Conservation (phyloP, 441 rosid genomes). For the Erodium texanum region DNA sequence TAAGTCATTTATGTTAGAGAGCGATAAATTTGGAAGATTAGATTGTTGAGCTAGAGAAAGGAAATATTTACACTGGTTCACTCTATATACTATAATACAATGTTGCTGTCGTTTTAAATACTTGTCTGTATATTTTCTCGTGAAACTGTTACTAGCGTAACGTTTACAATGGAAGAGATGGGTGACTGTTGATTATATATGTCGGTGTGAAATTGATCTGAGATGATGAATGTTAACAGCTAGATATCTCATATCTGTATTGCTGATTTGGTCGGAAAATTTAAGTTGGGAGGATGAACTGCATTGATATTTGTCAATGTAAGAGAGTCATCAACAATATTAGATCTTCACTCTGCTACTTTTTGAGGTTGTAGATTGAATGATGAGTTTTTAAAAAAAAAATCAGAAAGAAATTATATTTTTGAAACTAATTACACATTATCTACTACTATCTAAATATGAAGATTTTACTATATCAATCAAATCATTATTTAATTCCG, state of each 20-base stretch:
- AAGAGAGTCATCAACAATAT: too few relatives aligned
- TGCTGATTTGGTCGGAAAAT: conserved; percentile 2
- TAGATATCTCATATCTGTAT: not conserved
- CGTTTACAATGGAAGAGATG: not conserved
- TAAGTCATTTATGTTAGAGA: not conserved
- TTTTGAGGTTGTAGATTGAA: too few relatives aligned
- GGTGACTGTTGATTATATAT: not conserved
- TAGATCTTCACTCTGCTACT: too few relatives aligned
- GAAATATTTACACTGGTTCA: not conserved
- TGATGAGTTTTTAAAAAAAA: too few relatives aligned
- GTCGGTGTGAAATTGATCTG: not conserved
- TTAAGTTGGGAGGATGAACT: not conserved
- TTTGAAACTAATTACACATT: too few relatives aligned
- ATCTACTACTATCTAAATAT: too few relatives aligned
- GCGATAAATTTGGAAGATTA: not conserved
- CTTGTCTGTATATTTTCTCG: not conserved
- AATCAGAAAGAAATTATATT: too few relatives aligned
- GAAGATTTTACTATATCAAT: too few relatives aligned
- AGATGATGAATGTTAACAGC: not conserved
- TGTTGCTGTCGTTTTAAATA: not conserved
- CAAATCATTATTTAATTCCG: too few relatives aligned
- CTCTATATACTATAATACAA: not conserved
- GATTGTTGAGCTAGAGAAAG: not conserved
- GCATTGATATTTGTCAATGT: not conserved
- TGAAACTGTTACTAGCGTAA: not conserved